Conservation (phyloP, 176 grass and related monocot species). For the Lolium multiflorum region DNA sequence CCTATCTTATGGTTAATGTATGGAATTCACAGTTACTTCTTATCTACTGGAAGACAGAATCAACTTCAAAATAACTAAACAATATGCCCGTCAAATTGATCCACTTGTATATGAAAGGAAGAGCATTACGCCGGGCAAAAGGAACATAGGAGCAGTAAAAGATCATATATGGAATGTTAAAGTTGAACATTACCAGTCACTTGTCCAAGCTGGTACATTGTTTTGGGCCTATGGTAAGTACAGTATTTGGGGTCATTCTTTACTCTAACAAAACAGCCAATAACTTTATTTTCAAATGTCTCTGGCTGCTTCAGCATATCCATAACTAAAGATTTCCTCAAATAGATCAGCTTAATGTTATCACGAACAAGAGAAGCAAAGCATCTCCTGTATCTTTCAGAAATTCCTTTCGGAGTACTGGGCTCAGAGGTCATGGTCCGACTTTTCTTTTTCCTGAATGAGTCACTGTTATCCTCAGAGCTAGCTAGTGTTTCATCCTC, state of each 20-base stretch:
- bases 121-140: neutral
- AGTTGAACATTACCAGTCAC: constrained; percentile 68
- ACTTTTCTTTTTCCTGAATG: constrained; percentile 44
- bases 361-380: constrained; percentile 63
- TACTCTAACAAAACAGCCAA: constrained; percentile 83
- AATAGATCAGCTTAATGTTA: constrained; percentile 78
- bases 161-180: neutral
- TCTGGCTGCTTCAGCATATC: constrained; percentile 75
- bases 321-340: constrained; percentile 74
- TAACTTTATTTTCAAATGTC: constrained; percentile 79
- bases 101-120: neutral
- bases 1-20: constrained; percentile 4
- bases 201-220: constrained; percentile 63
- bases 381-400: constrained; percentile 55
- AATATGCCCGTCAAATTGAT: neutral
- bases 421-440: constrained; percentile 16
- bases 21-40: constrained; percentile 1
- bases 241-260: constrained; percentile 70
- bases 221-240: constrained; percentile 41
- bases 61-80: neutral
- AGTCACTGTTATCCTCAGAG: constrained; percentile 60
- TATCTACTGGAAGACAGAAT: constrained; percentile 24
- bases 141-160: constrained; percentile 26
- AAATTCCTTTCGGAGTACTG: constrained; percentile 33
- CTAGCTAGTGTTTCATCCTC: constrained; percentile 56